phyloP scores from a whole-genome alignment of 1,284 basidiomycete genomes.

The Tilletiopsis washingtonensis region DNA sequence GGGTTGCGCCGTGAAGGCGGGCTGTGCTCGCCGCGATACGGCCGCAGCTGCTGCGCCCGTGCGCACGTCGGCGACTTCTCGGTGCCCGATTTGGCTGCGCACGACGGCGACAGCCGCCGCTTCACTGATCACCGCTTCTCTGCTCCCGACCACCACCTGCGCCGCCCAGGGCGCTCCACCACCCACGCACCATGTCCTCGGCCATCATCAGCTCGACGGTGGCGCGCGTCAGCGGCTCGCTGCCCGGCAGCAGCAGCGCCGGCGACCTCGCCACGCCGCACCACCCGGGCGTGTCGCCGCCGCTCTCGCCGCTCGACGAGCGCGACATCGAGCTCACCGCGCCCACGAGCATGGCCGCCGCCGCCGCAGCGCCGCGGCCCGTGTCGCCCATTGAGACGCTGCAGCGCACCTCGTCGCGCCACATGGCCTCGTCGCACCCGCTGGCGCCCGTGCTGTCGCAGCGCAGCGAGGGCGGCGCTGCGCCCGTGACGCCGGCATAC shows the following conservation, averaged over 20 bases:
- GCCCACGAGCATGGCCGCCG: conserved; percentile 1
- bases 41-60: too few relatives aligned
- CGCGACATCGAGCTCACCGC: conserved; percentile 27
- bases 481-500: conserved; percentile 14
- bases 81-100: too few relatives aligned
- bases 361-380: neutral
- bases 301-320: conserved; percentile 12
- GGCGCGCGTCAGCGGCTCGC: neutral
- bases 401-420: neutral
- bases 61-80: too few relatives aligned
- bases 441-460: neutral
- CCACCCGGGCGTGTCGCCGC: conserved; percentile 33
- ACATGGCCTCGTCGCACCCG: neutral
- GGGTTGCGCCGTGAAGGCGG: too few relatives aligned
- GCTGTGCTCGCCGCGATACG: too few relatives aligned
- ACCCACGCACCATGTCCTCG: too few relatives aligned
- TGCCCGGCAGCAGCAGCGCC: too few relatives aligned
- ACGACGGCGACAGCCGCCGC: too few relatives aligned
- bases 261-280: conserved; percentile 5
- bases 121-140: too few relatives aligned
- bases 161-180: too few relatives aligned
- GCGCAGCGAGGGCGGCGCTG: neutral
- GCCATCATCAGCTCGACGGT: neutral
- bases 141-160: too few relatives aligned
- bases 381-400: neutral